Percentiles rank a stretch among this genome's conserved stretches.
phyloP scores from a whole-genome alignment of 305 asterid genomes.

The Petunia hybrid region DNA sequence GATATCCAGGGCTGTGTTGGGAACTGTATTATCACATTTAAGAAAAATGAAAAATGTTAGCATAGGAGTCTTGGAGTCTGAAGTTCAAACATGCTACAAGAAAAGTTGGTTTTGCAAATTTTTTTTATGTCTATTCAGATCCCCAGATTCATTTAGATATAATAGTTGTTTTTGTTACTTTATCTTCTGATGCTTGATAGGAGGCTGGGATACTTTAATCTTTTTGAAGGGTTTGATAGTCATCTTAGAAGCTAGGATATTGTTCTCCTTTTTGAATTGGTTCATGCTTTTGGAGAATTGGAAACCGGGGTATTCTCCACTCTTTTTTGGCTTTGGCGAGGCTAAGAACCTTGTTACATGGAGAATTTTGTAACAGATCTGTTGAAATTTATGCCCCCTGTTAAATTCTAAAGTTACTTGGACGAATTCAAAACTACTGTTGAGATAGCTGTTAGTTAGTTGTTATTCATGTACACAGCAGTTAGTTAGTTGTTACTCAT shows the following conservation, averaged over 20 bases:
- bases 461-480: too few relatives aligned
- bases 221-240: background rate
- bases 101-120: background rate
- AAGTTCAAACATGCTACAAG: background rate
- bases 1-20: constrained; percentile 1
- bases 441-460: too few relatives aligned
- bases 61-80: background rate
- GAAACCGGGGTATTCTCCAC: background rate
- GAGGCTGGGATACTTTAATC: background rate
- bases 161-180: background rate
- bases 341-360: too few relatives aligned
- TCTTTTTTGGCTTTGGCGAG: background rate
- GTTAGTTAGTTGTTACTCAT: too few relatives aligned
- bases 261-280: background rate
- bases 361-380: too few relatives aligned
- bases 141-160: background rate
- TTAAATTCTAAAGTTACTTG: too few relatives aligned
- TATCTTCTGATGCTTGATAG: background rate
- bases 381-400: too few relatives aligned
- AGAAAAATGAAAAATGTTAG: background rate
- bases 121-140: background rate
- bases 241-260: background rate
- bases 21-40: background rate
- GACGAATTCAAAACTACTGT: too few relatives aligned
- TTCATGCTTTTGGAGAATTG: background rate